These are phyloP conservation scores for Pleurozium schreberi DNA, from an alignment of 225 moss, liverwort and hornwort species.

Conservation along the genomic window DNA sequence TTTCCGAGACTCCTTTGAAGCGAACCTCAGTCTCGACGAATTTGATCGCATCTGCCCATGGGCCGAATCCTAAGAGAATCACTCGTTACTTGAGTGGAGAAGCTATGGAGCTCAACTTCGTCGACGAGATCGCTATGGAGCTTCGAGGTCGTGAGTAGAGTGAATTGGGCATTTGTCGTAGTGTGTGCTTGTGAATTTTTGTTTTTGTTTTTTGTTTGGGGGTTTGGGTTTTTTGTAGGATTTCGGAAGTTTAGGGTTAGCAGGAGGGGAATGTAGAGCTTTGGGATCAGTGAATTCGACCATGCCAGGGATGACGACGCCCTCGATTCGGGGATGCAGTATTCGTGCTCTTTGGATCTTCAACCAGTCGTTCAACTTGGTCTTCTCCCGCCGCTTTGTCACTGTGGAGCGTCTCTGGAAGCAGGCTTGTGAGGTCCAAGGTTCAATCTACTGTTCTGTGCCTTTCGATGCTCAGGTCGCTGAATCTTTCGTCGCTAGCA, in stretches of 20 bases:
- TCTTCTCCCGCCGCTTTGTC: conserved; percentile 87
- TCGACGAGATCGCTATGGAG: background rate
- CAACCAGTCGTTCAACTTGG: conserved; percentile 62
- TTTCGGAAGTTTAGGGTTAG: background rate
- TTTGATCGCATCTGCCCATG: background rate
- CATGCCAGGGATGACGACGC: conserved; percentile 4
- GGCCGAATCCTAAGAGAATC: background rate
- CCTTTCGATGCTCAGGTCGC: conserved; percentile 69
- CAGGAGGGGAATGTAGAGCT: background rate
- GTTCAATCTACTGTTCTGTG: conserved; percentile 21
- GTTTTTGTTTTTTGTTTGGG: background rate
- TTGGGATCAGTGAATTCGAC: background rate
- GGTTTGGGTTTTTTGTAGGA: background rate
- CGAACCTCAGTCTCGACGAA: background rate
- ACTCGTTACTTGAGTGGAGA: background rate
- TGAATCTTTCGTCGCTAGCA: conserved; percentile 18
- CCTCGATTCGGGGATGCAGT: conserved; percentile 77
- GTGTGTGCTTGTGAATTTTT: background rate
- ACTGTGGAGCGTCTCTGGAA: conserved; percentile 91
- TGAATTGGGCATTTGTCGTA: background rate
- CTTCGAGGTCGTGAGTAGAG: background rate
- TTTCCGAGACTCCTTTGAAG: background rate
- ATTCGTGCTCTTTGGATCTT: conserved; percentile 97
- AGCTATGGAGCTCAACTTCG: background rate
- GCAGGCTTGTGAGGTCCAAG: conserved; percentile 42